These are phyloP conservation scores for Aegilops longissima DNA, from an alignment of 176 grass and related monocot genomes.

Conservation along the genomic window DNA sequence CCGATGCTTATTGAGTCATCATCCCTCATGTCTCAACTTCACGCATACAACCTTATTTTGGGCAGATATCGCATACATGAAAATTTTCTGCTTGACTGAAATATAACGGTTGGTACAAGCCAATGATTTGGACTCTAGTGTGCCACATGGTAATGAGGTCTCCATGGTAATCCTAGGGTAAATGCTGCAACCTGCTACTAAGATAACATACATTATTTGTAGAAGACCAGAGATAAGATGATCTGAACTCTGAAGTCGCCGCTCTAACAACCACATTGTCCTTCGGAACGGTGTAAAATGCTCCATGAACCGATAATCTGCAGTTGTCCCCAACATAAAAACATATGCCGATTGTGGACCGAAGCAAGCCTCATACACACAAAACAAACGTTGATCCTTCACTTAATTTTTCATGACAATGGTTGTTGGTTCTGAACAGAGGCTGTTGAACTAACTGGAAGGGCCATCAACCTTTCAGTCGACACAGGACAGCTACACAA, in stretches of 20 bases:
- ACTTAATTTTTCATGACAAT: neutral
- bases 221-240: neutral
- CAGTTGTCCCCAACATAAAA: neutral
- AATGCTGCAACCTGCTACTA: neutral
- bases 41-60: too few species aligned
- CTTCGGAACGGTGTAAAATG: neutral
- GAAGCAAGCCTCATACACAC: neutral
- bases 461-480: neutral
- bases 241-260: neutral
- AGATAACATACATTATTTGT: neutral
- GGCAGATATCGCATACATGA: too few species aligned
- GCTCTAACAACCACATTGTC: neutral
- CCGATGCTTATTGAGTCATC: too few species aligned
- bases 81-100: too few species aligned
- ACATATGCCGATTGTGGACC: neutral
- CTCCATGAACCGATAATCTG: neutral
- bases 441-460: slow-evolving; percentile 10
- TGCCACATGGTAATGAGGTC: too few species aligned
- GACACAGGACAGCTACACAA: neutral
- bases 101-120: neutral
- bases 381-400: neutral
- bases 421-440: neutral
- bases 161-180: too few species aligned
- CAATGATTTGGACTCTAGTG: neutral
- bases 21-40: too few species aligned